A percentile compares a stretch with the other conserved stretches of the same genome.
phyloP scores from a whole-genome alignment of 768 basidiomycete species.

The Tubosaeta sp. region DNA sequence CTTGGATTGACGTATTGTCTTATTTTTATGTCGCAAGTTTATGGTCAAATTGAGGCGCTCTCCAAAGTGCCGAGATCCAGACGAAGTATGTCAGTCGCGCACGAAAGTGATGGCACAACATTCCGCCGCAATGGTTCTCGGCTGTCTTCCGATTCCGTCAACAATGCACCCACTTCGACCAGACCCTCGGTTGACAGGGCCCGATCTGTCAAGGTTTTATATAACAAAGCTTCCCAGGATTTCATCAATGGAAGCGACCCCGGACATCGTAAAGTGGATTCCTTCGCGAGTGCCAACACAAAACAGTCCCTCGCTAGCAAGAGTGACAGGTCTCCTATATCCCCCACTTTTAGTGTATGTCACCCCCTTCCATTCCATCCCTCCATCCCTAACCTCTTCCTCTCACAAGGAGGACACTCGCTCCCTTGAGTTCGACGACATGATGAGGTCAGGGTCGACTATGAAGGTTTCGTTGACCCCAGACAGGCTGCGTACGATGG shows the following conservation, averaged over 20 bases:
- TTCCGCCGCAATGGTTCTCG: slow-evolving; percentile 30
- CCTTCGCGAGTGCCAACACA: slow-evolving; percentile 47
- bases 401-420: slow-evolving; percentile 47
- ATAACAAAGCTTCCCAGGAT: slow-evolving; percentile 39
- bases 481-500: slow-evolving; percentile 88
- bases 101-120: slow-evolving; percentile 47
- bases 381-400: slow-evolving; percentile 1
- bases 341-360: slow-evolving; percentile 33
- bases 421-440: slow-evolving; percentile 85
- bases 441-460: slow-evolving; percentile 85
- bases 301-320: slow-evolving; percentile 34
- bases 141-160: slow-evolving; percentile 39
- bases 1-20: slow-evolving; percentile 12
- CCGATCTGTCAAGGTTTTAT: slow-evolving; percentile 57
- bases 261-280: slow-evolving; percentile 54
- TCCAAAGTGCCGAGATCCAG: slow-evolving; percentile 54
- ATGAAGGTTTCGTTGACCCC: slow-evolving; percentile 97
- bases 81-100: slow-evolving; percentile 67
- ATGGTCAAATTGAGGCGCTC: slow-evolving; percentile 71
- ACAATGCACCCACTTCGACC: slow-evolving; percentile 24
- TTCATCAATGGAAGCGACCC: slow-evolving; percentile 38
- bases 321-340: slow-evolving; percentile 33
- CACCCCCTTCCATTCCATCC: slow-evolving; percentile 3
- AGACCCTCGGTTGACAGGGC: slow-evolving; percentile 65
- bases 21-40: slow-evolving; percentile 44